Evolutionary conservation across 106 monocot species (phyloP).

Genomic region (Posidonia australis): DNA sequence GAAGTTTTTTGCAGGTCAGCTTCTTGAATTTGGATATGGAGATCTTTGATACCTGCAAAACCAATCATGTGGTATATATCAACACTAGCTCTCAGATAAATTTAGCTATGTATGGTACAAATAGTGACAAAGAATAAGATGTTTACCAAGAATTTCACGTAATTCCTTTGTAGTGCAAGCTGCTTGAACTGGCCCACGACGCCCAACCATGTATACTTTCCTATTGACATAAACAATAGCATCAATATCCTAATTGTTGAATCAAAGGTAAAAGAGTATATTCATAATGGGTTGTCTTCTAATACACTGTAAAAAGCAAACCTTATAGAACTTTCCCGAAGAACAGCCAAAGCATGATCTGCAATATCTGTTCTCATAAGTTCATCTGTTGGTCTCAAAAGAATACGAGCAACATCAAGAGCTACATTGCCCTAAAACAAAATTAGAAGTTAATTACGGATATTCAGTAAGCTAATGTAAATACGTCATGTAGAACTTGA

Average conservation of each 20-base stretch:
- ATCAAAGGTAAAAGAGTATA: background rate
- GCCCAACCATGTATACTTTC: conserved; percentile 78
- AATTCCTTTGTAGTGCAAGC: conserved; percentile 97
- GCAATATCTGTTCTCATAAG: conserved; percentile 85
- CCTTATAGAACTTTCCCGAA: conserved; percentile 77
- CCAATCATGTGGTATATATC: background rate
- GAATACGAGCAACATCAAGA: conserved; percentile 94
- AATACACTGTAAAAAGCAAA: conserved; percentile 12
- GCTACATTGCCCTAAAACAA: conserved; percentile 89
- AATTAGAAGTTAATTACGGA: no score
- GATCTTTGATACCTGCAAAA: conserved; percentile 58
- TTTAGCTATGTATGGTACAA: no score
- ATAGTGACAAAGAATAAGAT: background rate
- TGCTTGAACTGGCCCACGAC: conserved; percentile 93
- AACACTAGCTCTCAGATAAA: background rate
- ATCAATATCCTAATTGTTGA: background rate
- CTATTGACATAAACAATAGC: conserved; percentile 20
- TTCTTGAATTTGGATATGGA: conserved; percentile 56
- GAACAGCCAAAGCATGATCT: conserved; percentile 57
- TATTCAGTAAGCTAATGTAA: no score
- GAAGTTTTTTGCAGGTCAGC: conserved; percentile 51
- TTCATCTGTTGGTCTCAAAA: conserved; percentile 51
- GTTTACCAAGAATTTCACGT: conserved; percentile 92
- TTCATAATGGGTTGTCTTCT: background rate
- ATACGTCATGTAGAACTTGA: no score